Evolutionary conservation across 345 rosid genomes (phyloP).

Genomic region (Brassica carinata): DNA sequence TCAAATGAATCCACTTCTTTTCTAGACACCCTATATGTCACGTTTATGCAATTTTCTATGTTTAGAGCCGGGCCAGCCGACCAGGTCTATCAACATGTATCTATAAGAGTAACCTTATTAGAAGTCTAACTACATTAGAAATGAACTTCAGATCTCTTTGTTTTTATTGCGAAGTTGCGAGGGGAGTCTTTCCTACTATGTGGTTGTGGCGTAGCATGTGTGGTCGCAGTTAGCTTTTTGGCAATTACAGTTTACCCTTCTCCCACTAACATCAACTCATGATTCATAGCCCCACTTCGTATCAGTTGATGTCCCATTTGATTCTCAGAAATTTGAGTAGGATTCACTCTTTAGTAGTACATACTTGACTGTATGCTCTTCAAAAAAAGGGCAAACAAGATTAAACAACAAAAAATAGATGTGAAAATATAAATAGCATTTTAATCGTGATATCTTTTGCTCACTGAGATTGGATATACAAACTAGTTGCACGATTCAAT

Average conservation of each 20-base stretch:
- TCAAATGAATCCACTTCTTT: conserved; percentile 22
- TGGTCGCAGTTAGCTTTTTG: conserved; percentile 24
- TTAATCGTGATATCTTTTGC: not conserved
- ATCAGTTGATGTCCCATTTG: conserved; percentile 15
- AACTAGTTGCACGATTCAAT: not conserved
- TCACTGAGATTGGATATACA: not conserved
- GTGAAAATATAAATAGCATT: not conserved
- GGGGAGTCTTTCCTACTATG: conserved; percentile 27
- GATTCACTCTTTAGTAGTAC: conserved; percentile 17
- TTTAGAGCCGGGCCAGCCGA: not conserved
- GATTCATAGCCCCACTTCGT: conserved; percentile 26
- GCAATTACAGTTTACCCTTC: conserved; percentile 20
- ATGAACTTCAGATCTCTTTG: not conserved
- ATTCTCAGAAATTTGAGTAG: conserved; percentile 30
- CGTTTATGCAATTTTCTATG: not conserved
- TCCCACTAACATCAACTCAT: conserved; percentile 25
- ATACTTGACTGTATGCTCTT: conserved; percentile 6
- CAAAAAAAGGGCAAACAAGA: not conserved
- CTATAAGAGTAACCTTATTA: not conserved
- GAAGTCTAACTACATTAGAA: not conserved
- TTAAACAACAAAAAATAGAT: not conserved
- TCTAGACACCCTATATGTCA: conserved; percentile 1
- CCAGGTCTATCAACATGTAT: not conserved
- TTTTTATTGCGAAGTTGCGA: conserved; percentile 21
- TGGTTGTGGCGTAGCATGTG: conserved; percentile 24